Base-by-base conservation (phyloP, 225 moss, liverwort and hornwort genomes). In the Bryoerythrophyllum caledonicum region DNA sequence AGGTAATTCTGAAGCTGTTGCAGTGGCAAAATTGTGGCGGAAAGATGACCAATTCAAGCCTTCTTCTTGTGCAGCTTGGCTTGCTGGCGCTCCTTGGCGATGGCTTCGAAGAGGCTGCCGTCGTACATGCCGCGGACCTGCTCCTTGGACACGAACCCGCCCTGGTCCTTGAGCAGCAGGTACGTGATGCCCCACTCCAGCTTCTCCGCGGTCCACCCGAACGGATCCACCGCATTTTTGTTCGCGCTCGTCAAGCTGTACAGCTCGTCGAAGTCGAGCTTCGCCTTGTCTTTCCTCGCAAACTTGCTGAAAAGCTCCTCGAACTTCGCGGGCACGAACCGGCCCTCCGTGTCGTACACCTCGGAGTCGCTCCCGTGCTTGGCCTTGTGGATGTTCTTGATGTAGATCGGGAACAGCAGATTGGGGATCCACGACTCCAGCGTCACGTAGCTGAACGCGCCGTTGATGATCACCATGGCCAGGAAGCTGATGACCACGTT, bases 321-420 rank as follows among this genome's bases (percentile, higher is more conserved):
- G 28, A 93, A 95, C 61, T 95, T 95, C 12, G 60, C 8, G 0
- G 95, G 95, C 51, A 91, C 85, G 43, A 95, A 93, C 76, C 95
- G 88, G 70, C 95, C 95, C 86, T 95, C 95, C 1, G 83, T 89
- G 66, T 95, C 95, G 38, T 91, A 95, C 4, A 91, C 78, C 66
- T 83, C 92, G 5, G 92, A 66, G 58, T 95, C 95, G 72, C 93
- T 91, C 17, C 91, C 95, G 66, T 95, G 95, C 74, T 95, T 93
- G 51, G 74, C 84, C 74, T 82, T 88, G 71, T 95, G 92, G 32
- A 95, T 93, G 62, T 93, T 95, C 30, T 65, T 84, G 8, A 91
- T 73, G 57, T 91, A 82, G 24, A 95, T 88, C 14, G 87, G 87
- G 30, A 95, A 87, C 25, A 81, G 19, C 0, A 58, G 89, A 4